Evolutionary conservation across 257 asterid species (phyloP), one percentile per base, ranked within the genome.

Genomic region (Linaria vulgaris): DNA sequence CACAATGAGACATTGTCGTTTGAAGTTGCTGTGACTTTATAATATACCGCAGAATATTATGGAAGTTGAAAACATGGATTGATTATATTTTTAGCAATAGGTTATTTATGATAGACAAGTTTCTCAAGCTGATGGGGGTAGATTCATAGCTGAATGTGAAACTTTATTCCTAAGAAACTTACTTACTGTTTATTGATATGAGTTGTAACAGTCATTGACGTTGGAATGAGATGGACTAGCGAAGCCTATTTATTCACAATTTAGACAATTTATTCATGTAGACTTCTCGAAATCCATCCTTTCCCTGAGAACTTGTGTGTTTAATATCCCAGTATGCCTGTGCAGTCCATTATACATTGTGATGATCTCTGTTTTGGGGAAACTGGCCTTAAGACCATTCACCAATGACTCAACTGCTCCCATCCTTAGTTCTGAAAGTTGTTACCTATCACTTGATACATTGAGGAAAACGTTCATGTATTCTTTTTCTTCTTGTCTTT

Each of bases 371-470:
- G 63, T 31, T 17, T 4, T n/a, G n/a, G 7, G 48, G 44, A 34
- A 15, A 59, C 27, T 51, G 24, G 45, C 3, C 15, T 37, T 45
- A 19, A 41, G 31, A 27, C 55, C 48, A 66, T 17, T 39, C 57
- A 51, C 49, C 50, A 15, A 37, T 47, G 60, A 71, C n/a, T n/a
- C n/a, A n/a, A n/a, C n/a, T n/a, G 23, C 67, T 61, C 59, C 43
- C 34, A 39, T 31, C 56, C 41, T 25, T 67, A 38, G 23, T n/a
- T 55, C 52, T 61, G 30, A 12, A 48, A 59, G n/a, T 12, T 21
- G 10, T 11, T 11, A 4, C 12, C 71, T 46, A 37, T 61, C 43
- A 47, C 64, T 52, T 46, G 67, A 47, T 64, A 23, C 47, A 39
- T 61, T 60, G 48, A 56, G 54, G 45, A 66, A n/a, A 14, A 5